phyloP scores from a whole-genome alignment of 768 basidiomycete genomes.

The Rhodosporidiobolus odoratus region DNA sequence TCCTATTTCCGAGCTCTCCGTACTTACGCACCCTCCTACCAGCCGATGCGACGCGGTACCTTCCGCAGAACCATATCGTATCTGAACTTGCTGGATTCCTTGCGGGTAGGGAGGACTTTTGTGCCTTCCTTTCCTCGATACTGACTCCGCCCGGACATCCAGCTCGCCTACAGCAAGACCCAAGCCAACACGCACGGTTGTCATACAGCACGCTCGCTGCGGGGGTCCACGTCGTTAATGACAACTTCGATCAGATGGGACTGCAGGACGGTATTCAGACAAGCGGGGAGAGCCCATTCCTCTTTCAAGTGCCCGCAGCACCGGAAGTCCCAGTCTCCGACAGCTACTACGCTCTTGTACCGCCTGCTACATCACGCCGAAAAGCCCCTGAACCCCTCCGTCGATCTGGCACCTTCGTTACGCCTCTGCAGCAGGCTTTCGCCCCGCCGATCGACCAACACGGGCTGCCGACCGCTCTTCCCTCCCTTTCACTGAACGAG shows the following conservation, averaged over 20 bases:
- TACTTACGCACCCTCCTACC: background rate
- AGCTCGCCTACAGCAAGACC: background rate
- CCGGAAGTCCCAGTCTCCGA: background rate
- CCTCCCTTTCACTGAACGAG: background rate
- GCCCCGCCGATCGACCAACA: background rate
- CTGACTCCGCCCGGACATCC: background rate
- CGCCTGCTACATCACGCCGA: background rate
- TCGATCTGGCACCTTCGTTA: background rate
- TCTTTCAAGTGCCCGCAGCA: background rate
- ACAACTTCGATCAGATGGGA: background rate
- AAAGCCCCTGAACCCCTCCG: background rate
- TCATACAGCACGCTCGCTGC: background rate
- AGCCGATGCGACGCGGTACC: background rate
- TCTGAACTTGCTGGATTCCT: background rate
- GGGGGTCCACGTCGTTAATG: background rate
- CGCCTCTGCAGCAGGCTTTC: background rate
- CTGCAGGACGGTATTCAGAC: no score
- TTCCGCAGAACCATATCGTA: conserved; percentile 11
- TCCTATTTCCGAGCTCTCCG: background rate
- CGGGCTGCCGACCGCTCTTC: background rate
- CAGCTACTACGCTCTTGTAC: background rate
- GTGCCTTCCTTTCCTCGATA: background rate
- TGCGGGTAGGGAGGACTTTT: background rate
- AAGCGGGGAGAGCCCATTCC: background rate
- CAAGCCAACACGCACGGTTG: background rate